These are phyloP conservation scores for Candida ortonii DNA, from an alignment of 805 yeast genomes.

Conservation along the genomic window DNA sequence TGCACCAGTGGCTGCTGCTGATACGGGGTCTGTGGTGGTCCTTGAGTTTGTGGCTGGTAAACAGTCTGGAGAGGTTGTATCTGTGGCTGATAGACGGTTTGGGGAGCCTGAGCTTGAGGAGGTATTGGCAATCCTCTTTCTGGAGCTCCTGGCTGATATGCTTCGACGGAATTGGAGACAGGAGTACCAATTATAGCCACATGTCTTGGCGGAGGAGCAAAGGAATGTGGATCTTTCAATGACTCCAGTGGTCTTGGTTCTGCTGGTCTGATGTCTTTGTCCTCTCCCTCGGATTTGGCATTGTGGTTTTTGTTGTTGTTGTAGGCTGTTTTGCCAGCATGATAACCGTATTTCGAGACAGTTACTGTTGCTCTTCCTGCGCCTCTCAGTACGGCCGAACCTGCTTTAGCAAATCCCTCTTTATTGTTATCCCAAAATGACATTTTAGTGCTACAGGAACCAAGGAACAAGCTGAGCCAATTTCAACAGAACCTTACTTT, in stretches of 20 bases:
- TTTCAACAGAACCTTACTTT: no score
- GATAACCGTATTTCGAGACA: conserved; percentile 43
- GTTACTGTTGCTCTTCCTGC: conserved; percentile 50
- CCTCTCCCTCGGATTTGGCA: conserved; percentile 20
- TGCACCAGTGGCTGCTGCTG: no score
- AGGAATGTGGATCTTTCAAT: conserved; percentile 31
- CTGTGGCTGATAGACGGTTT: conserved; percentile 2
- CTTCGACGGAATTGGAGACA: no score
- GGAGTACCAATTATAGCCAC: conserved; percentile 20
- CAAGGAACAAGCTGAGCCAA: no score
- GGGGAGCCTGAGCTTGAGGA: conserved; percentile 10
- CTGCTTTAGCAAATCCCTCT: conserved; percentile 48
- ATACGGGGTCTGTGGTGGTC: no score
- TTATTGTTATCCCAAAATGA: conserved; percentile 53
- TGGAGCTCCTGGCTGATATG: conserved; percentile 20
- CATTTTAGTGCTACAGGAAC: no score
- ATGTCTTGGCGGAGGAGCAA: conserved; percentile 34
- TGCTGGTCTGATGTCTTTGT: conserved; percentile 13
- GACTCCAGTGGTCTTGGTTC: conserved; percentile 21
- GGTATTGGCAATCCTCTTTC: no score
- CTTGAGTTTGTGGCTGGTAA: no score
- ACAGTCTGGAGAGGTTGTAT: conserved; percentile 2
- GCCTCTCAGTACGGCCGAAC: conserved; percentile 47
- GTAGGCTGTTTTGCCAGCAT: conserved; percentile 47
- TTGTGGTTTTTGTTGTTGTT: conserved; percentile 36